These are phyloP conservation scores for Arthromyces matolae DNA, from an alignment of 768 basidiomycete genomes.

Conservation along the genomic window DNA sequence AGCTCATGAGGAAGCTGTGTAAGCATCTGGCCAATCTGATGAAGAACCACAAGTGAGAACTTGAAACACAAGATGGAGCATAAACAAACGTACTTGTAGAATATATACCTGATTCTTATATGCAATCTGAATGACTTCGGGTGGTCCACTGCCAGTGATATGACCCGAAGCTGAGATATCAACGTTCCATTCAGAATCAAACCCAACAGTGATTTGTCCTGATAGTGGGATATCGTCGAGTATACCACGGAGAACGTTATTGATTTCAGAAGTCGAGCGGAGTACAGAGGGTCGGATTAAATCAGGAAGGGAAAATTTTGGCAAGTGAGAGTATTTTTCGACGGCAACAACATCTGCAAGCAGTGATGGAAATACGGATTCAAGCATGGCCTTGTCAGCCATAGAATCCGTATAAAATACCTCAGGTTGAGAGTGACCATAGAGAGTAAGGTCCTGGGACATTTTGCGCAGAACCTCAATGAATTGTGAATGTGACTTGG, in stretches of 20 bases:
- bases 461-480: background rate
- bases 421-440: background rate
- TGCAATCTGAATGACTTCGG: constrained; percentile 7
- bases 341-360: constrained; percentile 10
- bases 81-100: constrained; percentile 13
- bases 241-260: constrained; percentile 16
- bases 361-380: background rate
- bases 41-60: too few relatives aligned
- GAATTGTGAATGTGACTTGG: background rate
- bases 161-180: constrained; percentile 15
- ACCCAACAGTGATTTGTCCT: constrained; percentile 15
- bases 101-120: constrained; percentile 17
- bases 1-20: background rate
- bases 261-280: constrained; percentile 14
- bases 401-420: background rate
- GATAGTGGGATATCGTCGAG: constrained; percentile 11
- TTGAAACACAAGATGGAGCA: too few relatives aligned
- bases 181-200: constrained; percentile 26
- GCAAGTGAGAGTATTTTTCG: constrained; percentile 26
- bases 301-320: constrained; percentile 15
- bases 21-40: background rate
- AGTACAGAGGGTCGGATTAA: too few relatives aligned
- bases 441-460: background rate
- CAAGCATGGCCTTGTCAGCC: background rate
- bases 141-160: constrained; percentile 11